Base-by-base conservation (phyloP, 2,329 filamentous ascomycete species). In the Colletotrichum gigasporum region DNA sequence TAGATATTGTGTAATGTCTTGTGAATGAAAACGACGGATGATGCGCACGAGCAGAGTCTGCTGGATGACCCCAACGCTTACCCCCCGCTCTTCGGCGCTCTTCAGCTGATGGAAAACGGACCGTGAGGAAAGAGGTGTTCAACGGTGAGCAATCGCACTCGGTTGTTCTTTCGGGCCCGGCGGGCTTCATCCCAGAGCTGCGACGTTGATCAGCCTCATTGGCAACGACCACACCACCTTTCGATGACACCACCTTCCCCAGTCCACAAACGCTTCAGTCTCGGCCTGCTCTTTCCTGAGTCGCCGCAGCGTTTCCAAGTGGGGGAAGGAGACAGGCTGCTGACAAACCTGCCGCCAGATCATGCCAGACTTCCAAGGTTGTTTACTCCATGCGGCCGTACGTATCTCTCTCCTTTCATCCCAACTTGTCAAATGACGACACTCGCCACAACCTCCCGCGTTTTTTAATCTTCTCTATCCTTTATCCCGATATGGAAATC, bases 1-100 rank as follows among this genome's bases (percentile, higher is more conserved):
- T 55, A 65, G 34, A 64, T 54, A 61, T 50, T 50, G 14, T 35
- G 18, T 51, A 51, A 65, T 58, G 45, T 37, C 24, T 50, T 54
- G 7, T 51, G 42, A 63, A 62, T 50, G 48, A 45, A 41, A 16
- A 35, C 39, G 34, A 63, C 6, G 52, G 28, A 60, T 50, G 22
- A 58, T 26, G 16, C 30, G 30, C 24, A 57, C 18, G 16, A 22
- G 35, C 18, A 42, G 22, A 42, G 28, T 14, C 39, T 55, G 39
- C 52, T 18, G 16, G 22, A 30, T 10, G 11, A 20, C 5, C 7
- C 42, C 24, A 34, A 22, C n/a, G n/a, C 22, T 22, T 6, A 9
- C 20, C 44, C 32, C 14, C 12, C 47, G 16, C 12, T 26, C 12
- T 24, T 20, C 2, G 0, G 24, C 44, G 6, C 26, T 47, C 41